A percentile compares a stretch with the other conserved stretches of the same genome.
phyloP scores from a whole-genome alignment of 139 green algal species.

The Coelastrella sp. region DNA sequence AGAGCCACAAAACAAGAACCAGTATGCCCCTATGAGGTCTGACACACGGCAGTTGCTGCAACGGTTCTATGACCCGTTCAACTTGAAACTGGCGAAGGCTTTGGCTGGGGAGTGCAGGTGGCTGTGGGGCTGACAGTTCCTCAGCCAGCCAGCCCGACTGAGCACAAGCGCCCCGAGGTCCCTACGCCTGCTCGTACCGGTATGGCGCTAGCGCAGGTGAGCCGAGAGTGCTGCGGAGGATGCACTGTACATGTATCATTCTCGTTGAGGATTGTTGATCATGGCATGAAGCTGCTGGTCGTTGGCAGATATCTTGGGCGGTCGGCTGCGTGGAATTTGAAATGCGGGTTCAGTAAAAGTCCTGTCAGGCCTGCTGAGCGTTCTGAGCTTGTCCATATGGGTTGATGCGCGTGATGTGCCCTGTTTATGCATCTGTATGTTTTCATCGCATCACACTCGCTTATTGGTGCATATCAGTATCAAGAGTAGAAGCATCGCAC shows the following conservation, averaged over 20 bases:
- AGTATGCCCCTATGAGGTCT: slow-evolving; percentile 32
- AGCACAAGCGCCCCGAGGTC: too few relatives aligned
- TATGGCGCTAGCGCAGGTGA: too few relatives aligned
- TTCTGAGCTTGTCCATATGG: background rate
- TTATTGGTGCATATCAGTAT: too few relatives aligned
- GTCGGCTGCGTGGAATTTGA: background rate
- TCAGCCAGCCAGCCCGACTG: background rate
- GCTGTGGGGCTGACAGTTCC: slow-evolving; percentile 29
- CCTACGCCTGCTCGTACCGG: too few relatives aligned
- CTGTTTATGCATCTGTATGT: too few relatives aligned
- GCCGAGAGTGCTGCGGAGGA: too few relatives aligned
- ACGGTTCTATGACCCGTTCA: slow-evolving; percentile 50
- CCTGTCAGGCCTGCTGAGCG: background rate
- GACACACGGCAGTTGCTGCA: slow-evolving; percentile 45
- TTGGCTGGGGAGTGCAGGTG: slow-evolving; percentile 30
- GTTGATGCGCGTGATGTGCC: too few relatives aligned
- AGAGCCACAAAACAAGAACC: slow-evolving; percentile 17
- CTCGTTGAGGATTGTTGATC: too few relatives aligned
- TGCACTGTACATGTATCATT: too few relatives aligned
- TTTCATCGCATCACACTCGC: too few relatives aligned
- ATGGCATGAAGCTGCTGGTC: too few relatives aligned
- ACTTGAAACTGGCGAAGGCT: slow-evolving; percentile 27
- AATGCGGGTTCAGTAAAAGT: background rate
- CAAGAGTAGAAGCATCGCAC: too few relatives aligned
- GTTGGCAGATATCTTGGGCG: background rate